Evolutionary conservation across 805 yeast genomes (phyloP).

Genomic region (Kuraishia borneana): DNA sequence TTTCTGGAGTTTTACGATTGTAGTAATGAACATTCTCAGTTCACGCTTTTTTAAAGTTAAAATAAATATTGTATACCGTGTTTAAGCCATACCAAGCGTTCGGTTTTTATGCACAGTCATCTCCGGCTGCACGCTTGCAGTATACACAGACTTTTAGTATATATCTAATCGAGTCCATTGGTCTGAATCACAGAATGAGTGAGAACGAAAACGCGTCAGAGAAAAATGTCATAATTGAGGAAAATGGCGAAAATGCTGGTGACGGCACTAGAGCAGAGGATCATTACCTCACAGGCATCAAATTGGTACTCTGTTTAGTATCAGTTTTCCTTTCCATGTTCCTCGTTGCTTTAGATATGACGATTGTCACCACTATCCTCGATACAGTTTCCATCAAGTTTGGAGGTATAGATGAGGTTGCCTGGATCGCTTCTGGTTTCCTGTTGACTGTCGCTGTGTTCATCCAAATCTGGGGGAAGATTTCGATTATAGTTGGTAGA

Average conservation of each 20-base stretch:
- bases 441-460: constrained; percentile 41
- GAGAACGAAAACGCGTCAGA: no score
- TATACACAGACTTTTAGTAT: no score
- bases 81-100: no score
- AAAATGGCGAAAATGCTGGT: constrained; percentile 26
- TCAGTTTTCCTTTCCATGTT: constrained; percentile 9
- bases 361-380: constrained; percentile 43
- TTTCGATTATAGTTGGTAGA: constrained; percentile 48
- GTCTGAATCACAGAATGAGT: no score
- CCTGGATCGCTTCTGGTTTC: constrained; percentile 50
- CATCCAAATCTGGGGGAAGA: constrained; percentile 45
- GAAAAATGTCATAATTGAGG: no score
- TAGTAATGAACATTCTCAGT: no score
- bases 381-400: constrained; percentile 39
- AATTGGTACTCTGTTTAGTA: constrained; percentile 5
- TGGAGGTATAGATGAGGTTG: constrained; percentile 35
- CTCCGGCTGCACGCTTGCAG: no score
- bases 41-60: no score
- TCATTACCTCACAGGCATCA: constrained; percentile 14
- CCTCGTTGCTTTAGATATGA: constrained; percentile 40
- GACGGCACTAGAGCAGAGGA: constrained; percentile 22
- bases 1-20: no score
- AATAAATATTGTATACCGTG: no score
- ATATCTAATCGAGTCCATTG: no score
- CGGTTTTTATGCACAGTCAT: no score